A percentile compares a stretch with the other conserved stretches of the same genome.
Evolutionary conservation across 2,329 filamentous ascomycete genomes (phyloP).

Genomic region (Xenosphaeropsis pyriputrescens): DNA sequence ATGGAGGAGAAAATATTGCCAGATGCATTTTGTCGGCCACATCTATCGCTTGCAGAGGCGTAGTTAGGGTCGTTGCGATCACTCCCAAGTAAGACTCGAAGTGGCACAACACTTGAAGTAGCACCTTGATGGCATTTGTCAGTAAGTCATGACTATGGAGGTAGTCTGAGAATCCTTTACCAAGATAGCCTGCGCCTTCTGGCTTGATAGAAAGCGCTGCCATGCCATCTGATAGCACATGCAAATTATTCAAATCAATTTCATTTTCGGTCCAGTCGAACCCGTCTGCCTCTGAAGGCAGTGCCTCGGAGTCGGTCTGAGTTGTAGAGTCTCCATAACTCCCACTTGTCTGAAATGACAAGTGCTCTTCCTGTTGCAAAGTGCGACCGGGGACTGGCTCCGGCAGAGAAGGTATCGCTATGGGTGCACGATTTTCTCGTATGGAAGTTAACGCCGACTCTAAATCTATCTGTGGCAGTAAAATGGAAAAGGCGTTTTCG

Average conservation of each 20-base stretch:
- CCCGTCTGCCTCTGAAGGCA: not conserved
- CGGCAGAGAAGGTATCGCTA: not conserved
- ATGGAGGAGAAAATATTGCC: not conserved
- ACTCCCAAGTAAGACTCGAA: not conserved
- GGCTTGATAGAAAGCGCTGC: not conserved
- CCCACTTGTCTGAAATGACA: too few species aligned
- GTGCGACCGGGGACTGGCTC: not conserved
- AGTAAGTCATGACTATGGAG: not conserved
- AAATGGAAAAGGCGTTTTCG: not conserved
- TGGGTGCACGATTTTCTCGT: not conserved
- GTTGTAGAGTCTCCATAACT: not conserved
- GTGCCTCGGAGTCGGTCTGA: not conserved
- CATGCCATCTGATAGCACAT: not conserved
- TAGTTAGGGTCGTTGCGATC: not conserved
- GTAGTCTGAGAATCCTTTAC: not conserved
- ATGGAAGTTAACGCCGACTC: not conserved
- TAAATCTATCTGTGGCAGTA: not conserved
- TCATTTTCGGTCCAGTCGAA: not conserved
- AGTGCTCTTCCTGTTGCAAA: too few species aligned
- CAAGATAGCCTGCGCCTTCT: constrained; percentile 1
- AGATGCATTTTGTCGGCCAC: not conserved
- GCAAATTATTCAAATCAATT: too few species aligned
- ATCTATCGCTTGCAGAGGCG: too few species aligned
- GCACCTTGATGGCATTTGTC: not conserved
- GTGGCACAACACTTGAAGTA: not conserved